phyloP scores from a whole-genome alignment of 768 basidiomycete species.

The Russula sp. region DNA sequence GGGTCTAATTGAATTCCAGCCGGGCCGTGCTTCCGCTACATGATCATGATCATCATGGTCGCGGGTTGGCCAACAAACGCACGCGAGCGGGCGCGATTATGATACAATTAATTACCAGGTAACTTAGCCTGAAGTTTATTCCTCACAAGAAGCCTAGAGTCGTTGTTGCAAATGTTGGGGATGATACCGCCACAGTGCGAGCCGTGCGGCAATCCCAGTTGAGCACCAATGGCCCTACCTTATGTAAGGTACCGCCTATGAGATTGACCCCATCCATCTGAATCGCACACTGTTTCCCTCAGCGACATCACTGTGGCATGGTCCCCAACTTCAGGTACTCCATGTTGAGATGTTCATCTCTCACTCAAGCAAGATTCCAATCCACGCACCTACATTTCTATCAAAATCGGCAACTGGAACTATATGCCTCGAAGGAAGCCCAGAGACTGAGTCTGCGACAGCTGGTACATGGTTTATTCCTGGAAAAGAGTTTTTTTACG shows the following conservation, averaged over 20 bases:
- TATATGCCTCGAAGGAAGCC: conserved; percentile 70
- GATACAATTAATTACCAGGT: too few species aligned
- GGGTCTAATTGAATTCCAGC: not conserved
- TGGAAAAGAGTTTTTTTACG: not conserved
- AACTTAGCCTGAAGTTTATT: too few species aligned
- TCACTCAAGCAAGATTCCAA: conserved; percentile 11
- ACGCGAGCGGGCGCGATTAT: not conserved
- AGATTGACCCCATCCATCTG: not conserved
- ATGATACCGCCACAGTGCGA: too few species aligned
- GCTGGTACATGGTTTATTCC: conserved; percentile 46
- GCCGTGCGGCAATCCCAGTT: too few species aligned
- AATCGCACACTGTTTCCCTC: not conserved
- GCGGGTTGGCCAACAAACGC: not conserved
- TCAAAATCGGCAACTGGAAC: conserved; percentile 74
- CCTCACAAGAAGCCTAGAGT: too few species aligned
- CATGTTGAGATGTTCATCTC: not conserved
- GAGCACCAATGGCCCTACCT: not conserved
- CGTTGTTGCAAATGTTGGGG: too few species aligned
- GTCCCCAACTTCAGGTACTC: not conserved
- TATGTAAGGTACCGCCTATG: not conserved
- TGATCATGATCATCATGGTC: too few species aligned
- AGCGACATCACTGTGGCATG: not conserved
- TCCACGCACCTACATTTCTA: conserved; percentile 49
- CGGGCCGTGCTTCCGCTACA: conserved; percentile 13
- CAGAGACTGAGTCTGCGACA: conserved; percentile 72